A percentile compares a stretch with the other conserved stretches of the same genome.
These are phyloP conservation scores for Tetradesmus lagerheimii DNA, from an alignment of 139 green algal genomes.

Conservation along the genomic window DNA sequence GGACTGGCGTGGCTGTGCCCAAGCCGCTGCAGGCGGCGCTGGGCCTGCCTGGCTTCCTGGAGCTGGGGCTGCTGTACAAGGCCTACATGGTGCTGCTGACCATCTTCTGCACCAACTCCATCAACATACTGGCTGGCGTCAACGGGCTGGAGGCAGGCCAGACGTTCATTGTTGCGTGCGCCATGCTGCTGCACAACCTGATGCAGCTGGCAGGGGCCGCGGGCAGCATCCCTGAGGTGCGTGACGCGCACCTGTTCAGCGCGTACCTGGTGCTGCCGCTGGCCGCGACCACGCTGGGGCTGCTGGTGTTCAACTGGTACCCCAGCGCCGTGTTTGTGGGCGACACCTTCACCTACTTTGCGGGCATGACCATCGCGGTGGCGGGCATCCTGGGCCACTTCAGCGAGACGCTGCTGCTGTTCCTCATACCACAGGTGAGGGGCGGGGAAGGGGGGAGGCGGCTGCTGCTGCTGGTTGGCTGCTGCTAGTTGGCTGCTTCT, in stretches of 20 bases:
- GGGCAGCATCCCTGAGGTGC: conserved; percentile 29
- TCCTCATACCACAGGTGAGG: conserved; percentile 87
- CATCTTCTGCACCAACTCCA: conserved; percentile 98
- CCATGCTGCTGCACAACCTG: conserved; percentile 91
- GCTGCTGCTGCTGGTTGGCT: background rate
- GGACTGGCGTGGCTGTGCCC: conserved; percentile 80
- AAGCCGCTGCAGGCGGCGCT: conserved; percentile 76
- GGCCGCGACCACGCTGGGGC: conserved; percentile 80
- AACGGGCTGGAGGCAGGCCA: conserved; percentile 98
- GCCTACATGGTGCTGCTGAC: conserved; percentile 95
- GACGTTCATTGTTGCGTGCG: conserved; percentile 92
- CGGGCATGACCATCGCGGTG: conserved; percentile 97
- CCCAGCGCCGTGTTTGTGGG: conserved; percentile 93
- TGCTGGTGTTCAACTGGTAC: conserved; percentile 96
- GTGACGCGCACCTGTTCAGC: conserved; percentile 96
- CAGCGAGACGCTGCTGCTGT: conserved; percentile 96
- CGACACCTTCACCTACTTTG: conserved; percentile 99
- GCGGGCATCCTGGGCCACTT: conserved; percentile 98
- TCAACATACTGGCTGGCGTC: conserved; percentile 98
- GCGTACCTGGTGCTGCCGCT: conserved; percentile 94
- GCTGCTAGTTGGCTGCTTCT: too few species aligned
- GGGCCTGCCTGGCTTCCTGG: conserved; percentile 70
- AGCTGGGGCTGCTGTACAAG: conserved; percentile 93
- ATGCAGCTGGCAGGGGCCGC: conserved; percentile 62
- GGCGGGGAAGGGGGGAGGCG: too few species aligned